Conservation (phyloP, 768 basidiomycete genomes). For the Lactarius akahatsu region DNA sequence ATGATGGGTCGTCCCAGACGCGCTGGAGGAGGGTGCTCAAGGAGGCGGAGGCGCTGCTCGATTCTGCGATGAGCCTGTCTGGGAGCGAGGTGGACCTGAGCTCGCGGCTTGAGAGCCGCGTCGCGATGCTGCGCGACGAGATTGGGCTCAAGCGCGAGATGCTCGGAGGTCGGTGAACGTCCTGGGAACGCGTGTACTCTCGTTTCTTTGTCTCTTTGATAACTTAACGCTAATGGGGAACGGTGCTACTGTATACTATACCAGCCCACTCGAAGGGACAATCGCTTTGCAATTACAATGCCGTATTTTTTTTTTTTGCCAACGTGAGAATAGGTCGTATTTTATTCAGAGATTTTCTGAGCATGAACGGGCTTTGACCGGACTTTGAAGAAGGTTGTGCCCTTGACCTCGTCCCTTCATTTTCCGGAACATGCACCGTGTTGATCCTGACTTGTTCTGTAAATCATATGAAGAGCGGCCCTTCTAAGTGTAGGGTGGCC, state of each 20-base stretch:
- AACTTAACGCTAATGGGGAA: background rate
- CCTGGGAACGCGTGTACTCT: too few relatives aligned
- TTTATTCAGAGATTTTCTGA: too few relatives aligned
- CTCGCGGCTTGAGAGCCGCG: constrained; percentile 66
- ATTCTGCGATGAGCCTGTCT: constrained; percentile 48
- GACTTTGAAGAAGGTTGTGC: too few relatives aligned
- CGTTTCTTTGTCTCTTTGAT: background rate
- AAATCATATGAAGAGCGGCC: too few relatives aligned
- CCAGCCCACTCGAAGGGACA: background rate
- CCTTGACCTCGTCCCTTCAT: too few relatives aligned
- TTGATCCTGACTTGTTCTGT: too few relatives aligned
- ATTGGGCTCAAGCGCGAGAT: constrained; percentile 60
- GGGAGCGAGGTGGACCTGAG: constrained; percentile 60
- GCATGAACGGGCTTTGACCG: too few relatives aligned
- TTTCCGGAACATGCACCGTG: too few relatives aligned
- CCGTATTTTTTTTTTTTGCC: too few relatives aligned
- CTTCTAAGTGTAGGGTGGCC: too few relatives aligned
- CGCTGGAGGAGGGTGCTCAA: constrained; percentile 52
- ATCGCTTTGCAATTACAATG: background rate
- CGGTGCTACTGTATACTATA: background rate
- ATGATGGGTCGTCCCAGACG: constrained; percentile 10
- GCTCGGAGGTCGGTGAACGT: constrained; percentile 31
- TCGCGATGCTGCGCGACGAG: constrained; percentile 70
- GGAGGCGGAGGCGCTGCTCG: constrained; percentile 50
- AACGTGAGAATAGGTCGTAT: too few relatives aligned